A percentile compares a stretch with the other conserved stretches of the same genome.
Evolutionary conservation across 805 yeast species (phyloP).

Genomic region (Teunomyces cretensis): DNA sequence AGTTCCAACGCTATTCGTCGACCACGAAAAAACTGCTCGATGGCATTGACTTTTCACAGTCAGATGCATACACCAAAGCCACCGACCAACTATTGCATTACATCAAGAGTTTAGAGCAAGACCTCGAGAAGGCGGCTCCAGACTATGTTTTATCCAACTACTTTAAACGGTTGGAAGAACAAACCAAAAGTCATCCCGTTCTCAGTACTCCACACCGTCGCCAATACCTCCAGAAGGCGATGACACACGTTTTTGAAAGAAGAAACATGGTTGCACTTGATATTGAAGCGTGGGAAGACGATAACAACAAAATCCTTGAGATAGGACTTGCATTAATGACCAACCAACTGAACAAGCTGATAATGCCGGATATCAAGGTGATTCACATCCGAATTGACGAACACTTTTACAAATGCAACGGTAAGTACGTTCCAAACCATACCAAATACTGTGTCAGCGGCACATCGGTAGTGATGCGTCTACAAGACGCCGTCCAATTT

Average conservation of each 20-base stretch:
- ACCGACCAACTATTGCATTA: not conserved
- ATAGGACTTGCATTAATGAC: slow-evolving; percentile 51
- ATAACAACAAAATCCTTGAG: slow-evolving; percentile 48
- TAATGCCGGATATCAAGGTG: slow-evolving; percentile 40
- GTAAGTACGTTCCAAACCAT: slow-evolving; percentile 55
- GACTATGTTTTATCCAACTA: not conserved
- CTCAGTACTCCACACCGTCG: not conserved
- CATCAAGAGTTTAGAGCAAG: not conserved
- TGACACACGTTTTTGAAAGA: slow-evolving; percentile 1
- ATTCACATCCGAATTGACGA: slow-evolving; percentile 48
- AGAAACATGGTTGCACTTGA: slow-evolving; percentile 49
- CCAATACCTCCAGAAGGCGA: not conserved
- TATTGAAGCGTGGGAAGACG: slow-evolving; percentile 55
- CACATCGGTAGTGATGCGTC: slow-evolving; percentile 41
- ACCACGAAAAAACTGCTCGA: not conserved
- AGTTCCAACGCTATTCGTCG: not conserved
- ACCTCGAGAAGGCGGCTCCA: not conserved
- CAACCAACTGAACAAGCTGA: not conserved
- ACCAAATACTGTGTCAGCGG: slow-evolving; percentile 52
- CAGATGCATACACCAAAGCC: not conserved
- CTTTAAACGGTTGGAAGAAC: not conserved
- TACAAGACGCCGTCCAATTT: slow-evolving; percentile 34
- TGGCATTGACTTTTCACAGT: not conserved
- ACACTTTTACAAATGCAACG: slow-evolving; percentile 42
- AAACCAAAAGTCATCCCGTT: not conserved